Evolutionary conservation across 2,329 filamentous ascomycete genomes (phyloP).

Genomic region (Epichloe uncinata): DNA sequence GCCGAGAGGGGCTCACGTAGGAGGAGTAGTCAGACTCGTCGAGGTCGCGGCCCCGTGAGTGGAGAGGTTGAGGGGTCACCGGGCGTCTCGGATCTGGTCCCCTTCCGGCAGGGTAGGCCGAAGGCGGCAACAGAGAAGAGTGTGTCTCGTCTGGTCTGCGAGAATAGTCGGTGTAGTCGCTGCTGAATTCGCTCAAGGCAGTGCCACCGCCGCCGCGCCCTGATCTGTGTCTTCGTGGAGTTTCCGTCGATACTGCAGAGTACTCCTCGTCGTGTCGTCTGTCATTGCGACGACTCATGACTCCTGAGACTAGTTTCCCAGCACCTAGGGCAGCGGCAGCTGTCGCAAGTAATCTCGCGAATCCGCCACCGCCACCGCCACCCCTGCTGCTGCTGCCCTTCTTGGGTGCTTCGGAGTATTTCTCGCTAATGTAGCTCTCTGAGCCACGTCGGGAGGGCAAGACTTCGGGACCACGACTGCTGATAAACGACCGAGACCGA

Average conservation of each 20-base stretch:
- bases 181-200: conserved; percentile 37
- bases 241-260: conserved; percentile 49
- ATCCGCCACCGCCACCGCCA: conserved; percentile 33
- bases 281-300: conserved; percentile 39
- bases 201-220: conserved; percentile 19
- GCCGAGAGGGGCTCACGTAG: conserved; percentile 49
- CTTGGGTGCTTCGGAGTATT: conserved; percentile 39
- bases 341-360: conserved; percentile 47
- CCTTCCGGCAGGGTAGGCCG: conserved; percentile 29
- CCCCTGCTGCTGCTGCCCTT: conserved; percentile 17
- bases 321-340: conserved; percentile 50
- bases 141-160: conserved; percentile 16
- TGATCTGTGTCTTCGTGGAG: conserved; percentile 35
- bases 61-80: conserved; percentile 33
- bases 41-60: conserved; percentile 30
- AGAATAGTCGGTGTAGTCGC: conserved; percentile 29
- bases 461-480: conserved; percentile 32
- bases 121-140: conserved; percentile 33
- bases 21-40: conserved; percentile 46
- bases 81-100: conserved; percentile 27
- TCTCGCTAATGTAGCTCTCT: conserved; percentile 51
- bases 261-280: conserved; percentile 42
- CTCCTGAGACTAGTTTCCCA: conserved; percentile 45
- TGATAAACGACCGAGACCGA: conserved; percentile 21
- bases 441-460: conserved; percentile 39